Evolutionary conservation across 2,329 filamentous ascomycete species (phyloP).

Genomic region (Colletotrichum sp.): DNA sequence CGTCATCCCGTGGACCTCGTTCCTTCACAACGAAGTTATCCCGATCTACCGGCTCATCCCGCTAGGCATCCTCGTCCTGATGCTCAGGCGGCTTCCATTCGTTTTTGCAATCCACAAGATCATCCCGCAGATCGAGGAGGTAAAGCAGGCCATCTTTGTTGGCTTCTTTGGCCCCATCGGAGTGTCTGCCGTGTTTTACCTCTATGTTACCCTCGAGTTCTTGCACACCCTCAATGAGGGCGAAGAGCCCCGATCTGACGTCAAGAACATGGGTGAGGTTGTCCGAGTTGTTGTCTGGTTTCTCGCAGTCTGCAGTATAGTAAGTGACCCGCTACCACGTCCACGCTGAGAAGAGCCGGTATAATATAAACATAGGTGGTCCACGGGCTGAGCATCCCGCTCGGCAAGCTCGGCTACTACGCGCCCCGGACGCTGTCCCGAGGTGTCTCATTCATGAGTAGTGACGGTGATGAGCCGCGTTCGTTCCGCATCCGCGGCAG

Average conservation of each 20-base stretch:
- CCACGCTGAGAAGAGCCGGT: neutral
- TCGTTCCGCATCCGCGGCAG: conserved; percentile 35
- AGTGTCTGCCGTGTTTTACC: conserved; percentile 88
- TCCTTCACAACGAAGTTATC: conserved; percentile 71
- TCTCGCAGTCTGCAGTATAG: conserved; percentile 80
- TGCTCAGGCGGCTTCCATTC: conserved; percentile 80
- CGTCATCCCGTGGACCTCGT: conserved; percentile 79
- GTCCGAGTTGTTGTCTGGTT: conserved; percentile 85
- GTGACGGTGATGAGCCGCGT: conserved; percentile 20
- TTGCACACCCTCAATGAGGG: conserved; percentile 64
- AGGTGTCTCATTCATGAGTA: conserved; percentile 31
- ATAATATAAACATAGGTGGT: conserved; percentile 59
- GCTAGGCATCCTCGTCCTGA: conserved; percentile 76
- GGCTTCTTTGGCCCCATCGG: conserved; percentile 95
- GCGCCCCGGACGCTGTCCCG: conserved; percentile 64
- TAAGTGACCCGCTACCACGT: conserved; percentile 48
- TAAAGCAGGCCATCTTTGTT: conserved; percentile 80
- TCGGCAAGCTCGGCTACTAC: conserved; percentile 70
- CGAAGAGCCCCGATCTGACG: conserved; percentile 68
- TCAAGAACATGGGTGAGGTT: conserved; percentile 67
- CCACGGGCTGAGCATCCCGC: conserved; percentile 81
- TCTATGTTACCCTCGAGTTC: conserved; percentile 83
- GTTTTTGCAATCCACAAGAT: conserved; percentile 75
- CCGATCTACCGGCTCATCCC: conserved; percentile 75
- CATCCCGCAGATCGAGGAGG: conserved; percentile 80